Evolutionary conservation across 73 alveolate species (phyloP).

Genomic region (Tetrahymena borealis): DNA sequence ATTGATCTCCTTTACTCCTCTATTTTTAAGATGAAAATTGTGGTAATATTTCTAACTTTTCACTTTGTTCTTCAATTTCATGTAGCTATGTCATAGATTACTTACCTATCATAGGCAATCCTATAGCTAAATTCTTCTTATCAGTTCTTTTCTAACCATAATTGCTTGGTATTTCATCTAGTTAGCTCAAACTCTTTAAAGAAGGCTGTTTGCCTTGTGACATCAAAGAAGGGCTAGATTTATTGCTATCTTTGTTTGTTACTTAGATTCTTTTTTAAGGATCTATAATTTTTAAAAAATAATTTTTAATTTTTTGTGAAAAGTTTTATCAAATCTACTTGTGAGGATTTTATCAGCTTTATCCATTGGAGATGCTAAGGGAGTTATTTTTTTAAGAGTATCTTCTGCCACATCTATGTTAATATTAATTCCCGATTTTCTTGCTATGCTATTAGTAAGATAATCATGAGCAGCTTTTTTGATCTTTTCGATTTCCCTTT

Average conservation of each 20-base stretch:
- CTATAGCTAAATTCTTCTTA: background rate
- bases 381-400: background rate
- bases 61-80: background rate
- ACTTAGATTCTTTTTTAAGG: background rate
- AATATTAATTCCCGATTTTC: background rate
- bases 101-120: background rate
- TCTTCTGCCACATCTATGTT: background rate
- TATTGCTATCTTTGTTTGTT: background rate
- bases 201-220: background rate
- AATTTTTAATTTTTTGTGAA: too few species aligned
- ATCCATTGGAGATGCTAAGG: background rate
- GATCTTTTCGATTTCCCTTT: background rate
- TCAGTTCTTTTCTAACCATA: background rate
- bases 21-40: too few species aligned
- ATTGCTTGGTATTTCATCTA: background rate
- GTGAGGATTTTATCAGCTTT: background rate
- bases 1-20: too few species aligned
- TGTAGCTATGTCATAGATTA: background rate
- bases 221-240: background rate
- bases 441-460: background rate
- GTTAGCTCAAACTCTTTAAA: background rate
- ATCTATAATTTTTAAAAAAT: too few species aligned
- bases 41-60: too few species aligned
- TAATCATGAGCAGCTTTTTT: background rate
- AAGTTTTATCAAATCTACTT: too few species aligned